phyloP scores from a whole-genome alignment of 768 basidiomycete species.

The Leucosporidium yakuticum region DNA sequence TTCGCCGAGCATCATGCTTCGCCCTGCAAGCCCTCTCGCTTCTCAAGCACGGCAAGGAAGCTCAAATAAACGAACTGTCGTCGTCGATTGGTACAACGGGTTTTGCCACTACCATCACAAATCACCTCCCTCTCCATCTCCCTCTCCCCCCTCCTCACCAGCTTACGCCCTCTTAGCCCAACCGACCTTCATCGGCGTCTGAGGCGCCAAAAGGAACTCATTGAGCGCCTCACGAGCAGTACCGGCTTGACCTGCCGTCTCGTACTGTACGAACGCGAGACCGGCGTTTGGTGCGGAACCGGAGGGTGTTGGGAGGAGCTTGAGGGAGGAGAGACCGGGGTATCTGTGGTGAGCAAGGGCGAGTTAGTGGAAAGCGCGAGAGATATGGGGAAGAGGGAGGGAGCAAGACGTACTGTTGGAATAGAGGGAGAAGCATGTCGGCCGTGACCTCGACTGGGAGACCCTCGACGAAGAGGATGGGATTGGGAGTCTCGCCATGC shows the following conservation, averaged over 20 bases:
- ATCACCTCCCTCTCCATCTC: no score
- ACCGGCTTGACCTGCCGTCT: conserved; percentile 64
- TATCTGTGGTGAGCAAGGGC: conserved; percentile 53
- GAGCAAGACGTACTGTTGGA: conserved; percentile 71
- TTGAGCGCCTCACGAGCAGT: conserved; percentile 76
- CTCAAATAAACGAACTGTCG: no score
- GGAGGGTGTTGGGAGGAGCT: conserved; percentile 53
- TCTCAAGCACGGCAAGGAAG: no score
- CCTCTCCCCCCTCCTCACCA: background rate
- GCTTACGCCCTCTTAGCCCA: conserved; percentile 46
- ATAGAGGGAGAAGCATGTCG: conserved; percentile 75
- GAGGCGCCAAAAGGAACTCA: conserved; percentile 79
- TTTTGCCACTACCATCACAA: no score
- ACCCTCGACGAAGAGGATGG: conserved; percentile 68
- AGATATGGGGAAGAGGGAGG: background rate
- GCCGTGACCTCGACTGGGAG: conserved; percentile 85
- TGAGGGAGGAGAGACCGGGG: conserved; percentile 68
- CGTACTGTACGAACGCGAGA: conserved; percentile 74
- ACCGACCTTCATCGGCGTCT: conserved; percentile 72
- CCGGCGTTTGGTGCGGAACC: conserved; percentile 52
- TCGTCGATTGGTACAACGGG: no score
- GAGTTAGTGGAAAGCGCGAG: background rate
- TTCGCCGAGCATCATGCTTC: no score
- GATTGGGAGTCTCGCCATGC: conserved; percentile 42
- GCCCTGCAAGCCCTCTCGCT: no score